Percentiles rank a stretch among this genome's conserved stretches.
phyloP scores from a whole-genome alignment of 108 stramenopile species.

The Fragilaria crotonensis region DNA sequence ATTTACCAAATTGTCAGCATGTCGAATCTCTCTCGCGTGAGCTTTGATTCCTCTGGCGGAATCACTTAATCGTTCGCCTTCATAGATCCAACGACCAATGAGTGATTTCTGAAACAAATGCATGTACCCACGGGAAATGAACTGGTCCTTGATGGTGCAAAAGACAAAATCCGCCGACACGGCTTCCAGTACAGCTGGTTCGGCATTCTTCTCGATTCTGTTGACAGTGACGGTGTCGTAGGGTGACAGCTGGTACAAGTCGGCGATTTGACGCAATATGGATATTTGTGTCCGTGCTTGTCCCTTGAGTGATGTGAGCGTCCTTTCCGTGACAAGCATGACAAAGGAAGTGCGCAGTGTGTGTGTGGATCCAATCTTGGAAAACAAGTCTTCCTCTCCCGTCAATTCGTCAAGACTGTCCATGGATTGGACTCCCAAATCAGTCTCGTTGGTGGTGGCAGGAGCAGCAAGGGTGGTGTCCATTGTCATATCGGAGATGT shows the following conservation, averaged over 20 bases:
- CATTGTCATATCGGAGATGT: constrained; percentile 48
- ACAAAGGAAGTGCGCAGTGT: constrained; percentile 62
- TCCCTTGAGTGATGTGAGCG: constrained; percentile 66
- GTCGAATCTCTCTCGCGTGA: constrained; percentile 65
- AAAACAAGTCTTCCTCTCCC: constrained; percentile 18
- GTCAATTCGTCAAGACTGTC: not conserved
- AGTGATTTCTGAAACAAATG: constrained; percentile 63
- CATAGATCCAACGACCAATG: constrained; percentile 72
- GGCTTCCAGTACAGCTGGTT: constrained; percentile 39
- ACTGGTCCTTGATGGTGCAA: constrained; percentile 87
- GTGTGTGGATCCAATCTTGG: constrained; percentile 48
- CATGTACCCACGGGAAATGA: constrained; percentile 80
- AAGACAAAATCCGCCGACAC: constrained; percentile 82
- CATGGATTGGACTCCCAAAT: not conserved
- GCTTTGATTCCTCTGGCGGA: constrained; percentile 47
- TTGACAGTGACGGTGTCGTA: constrained; percentile 83
- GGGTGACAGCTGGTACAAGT: constrained; percentile 68
- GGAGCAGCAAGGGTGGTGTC: constrained; percentile 8
- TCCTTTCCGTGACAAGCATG: constrained; percentile 64
- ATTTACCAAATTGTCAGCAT: constrained; percentile 42
- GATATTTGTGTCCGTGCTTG: constrained; percentile 73
- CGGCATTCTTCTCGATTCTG: constrained; percentile 44
- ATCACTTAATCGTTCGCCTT: constrained; percentile 63
- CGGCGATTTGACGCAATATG: constrained; percentile 67
- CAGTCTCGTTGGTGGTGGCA: not conserved